These are phyloP conservation scores for Emericellopsis terricola DNA, from an alignment of 495 filamentous ascomycete genomes.

Conservation along the genomic window DNA sequence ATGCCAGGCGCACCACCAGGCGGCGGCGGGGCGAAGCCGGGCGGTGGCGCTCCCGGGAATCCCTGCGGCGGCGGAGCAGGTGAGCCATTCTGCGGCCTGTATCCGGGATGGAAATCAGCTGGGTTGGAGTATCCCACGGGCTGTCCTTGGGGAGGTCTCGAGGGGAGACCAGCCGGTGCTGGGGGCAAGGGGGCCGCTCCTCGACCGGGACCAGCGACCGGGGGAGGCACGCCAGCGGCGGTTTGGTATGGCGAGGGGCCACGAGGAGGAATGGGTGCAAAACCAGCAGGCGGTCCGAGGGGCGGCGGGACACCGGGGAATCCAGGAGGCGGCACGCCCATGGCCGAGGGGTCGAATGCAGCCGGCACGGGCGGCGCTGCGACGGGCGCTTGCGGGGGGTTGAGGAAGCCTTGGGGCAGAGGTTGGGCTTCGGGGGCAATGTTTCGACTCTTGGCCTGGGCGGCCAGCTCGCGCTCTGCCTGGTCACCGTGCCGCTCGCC, in stretches of 20 bases:
- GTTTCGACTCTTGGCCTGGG: conserved; percentile 87
- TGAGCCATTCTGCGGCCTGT: conserved; percentile 8
- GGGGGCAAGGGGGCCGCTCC: conserved; percentile 24
- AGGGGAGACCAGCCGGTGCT: conserved; percentile 61
- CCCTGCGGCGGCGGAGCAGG: conserved; percentile 10
- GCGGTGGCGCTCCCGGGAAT: conserved; percentile 11
- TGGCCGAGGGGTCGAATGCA: conserved; percentile 10
- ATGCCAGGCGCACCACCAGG: conserved; percentile 6
- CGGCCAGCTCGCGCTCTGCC: conserved; percentile 82
- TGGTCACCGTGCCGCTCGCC: conserved; percentile 91
- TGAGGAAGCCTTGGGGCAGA: conserved; percentile 35
- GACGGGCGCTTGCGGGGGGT: conserved; percentile 8
- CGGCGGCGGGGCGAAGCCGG: conserved; percentile 11
- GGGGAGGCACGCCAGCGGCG: conserved; percentile 18
- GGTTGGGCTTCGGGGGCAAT: conserved; percentile 52
- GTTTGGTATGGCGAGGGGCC: conserved; percentile 6
- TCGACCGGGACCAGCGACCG: conserved; percentile 15
- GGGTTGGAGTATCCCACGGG: conserved; percentile 55
- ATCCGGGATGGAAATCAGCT: conserved; percentile 38
- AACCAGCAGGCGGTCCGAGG: conserved; percentile 10
- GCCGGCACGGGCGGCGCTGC: conserved; percentile 11
- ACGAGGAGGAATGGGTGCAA: conserved; percentile 10
- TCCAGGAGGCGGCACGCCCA: conserved; percentile 7
- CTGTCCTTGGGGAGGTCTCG: conserved; percentile 62
- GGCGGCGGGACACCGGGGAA: conserved; percentile 4